These are phyloP conservation scores for Yamadazyma sp. DNA, from an alignment of 1,139 yeast genomes.

Conservation along the genomic window DNA sequence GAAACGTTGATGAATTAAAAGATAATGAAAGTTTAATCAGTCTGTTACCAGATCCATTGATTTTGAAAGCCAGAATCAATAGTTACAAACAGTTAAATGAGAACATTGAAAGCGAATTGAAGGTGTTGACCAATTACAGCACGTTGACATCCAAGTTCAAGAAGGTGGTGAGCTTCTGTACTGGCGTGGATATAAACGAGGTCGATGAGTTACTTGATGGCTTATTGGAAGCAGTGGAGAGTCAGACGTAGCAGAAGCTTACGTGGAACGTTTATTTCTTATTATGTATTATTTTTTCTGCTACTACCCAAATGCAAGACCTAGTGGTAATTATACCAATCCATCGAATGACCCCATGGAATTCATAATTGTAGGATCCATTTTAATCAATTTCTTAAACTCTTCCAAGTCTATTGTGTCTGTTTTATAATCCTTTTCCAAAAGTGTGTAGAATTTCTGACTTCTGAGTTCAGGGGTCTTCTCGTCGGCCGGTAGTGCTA, in stretches of 20 bases:
- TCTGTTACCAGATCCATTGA: conserved; percentile 58
- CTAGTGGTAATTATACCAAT: conserved; percentile 49
- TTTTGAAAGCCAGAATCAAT: conserved; percentile 71
- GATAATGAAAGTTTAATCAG: conserved; percentile 24
- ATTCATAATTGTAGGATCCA: conserved; percentile 78
- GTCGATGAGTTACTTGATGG: conserved; percentile 86
- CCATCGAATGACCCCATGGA: conserved; percentile 84
- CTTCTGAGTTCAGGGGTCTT: conserved; percentile 88
- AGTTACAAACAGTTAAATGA: conserved; percentile 58
- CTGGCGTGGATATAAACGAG: conserved; percentile 71
- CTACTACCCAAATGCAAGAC: not conserved
- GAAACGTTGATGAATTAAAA: conserved; percentile 27
- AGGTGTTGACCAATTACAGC: conserved; percentile 49
- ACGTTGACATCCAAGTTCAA: conserved; percentile 82
- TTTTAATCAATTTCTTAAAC: conserved; percentile 75
- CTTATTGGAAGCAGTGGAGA: conserved; percentile 85
- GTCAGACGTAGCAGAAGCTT: conserved; percentile 40
- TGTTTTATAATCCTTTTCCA: conserved; percentile 71
- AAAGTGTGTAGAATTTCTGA: conserved; percentile 69
- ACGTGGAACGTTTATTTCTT: conserved; percentile 1
- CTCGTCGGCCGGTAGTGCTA: conserved; percentile 86
- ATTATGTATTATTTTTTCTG: conserved; percentile 4
- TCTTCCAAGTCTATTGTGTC: conserved; percentile 71
- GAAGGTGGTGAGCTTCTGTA: conserved; percentile 85
- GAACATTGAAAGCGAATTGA: conserved; percentile 51